Evolutionary conservation across 2,329 filamentous ascomycete genomes (phyloP).

Genomic region (Claviceps cyperi): DNA sequence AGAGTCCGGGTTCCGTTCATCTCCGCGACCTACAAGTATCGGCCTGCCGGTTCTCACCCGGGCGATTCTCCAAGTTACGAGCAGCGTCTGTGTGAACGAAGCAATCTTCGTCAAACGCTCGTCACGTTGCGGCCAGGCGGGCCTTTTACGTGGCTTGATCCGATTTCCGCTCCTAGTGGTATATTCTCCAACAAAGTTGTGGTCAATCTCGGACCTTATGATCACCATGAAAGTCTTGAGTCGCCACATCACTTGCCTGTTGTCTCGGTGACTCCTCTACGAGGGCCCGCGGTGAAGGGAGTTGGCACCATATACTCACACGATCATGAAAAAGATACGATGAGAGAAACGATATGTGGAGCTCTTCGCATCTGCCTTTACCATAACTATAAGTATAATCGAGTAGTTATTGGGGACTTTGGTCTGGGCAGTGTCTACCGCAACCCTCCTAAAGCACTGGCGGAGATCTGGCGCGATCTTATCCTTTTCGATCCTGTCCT

Average conservation of each 20-base stretch:
- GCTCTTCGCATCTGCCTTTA: conserved; percentile 57
- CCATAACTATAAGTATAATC: conserved; percentile 40
- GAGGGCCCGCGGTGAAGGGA: conserved; percentile 58
- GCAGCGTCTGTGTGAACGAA: conserved; percentile 60
- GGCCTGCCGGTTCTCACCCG: conserved; percentile 70
- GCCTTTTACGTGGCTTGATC: conserved; percentile 42
- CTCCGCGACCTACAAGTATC: conserved; percentile 61
- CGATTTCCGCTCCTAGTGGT: conserved; percentile 54
- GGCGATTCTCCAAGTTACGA: conserved; percentile 35
- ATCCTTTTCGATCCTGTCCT: conserved; percentile 49
- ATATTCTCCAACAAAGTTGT: conserved; percentile 59
- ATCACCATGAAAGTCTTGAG: conserved; percentile 45
- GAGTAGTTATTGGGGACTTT: conserved; percentile 49
- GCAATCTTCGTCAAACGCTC: conserved; percentile 56
- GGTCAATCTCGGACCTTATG: conserved; percentile 56
- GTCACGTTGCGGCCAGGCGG: conserved; percentile 41
- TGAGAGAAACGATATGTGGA: conserved; percentile 57
- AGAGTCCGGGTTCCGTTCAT: conserved; percentile 45
- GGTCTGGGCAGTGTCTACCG: conserved; percentile 48
- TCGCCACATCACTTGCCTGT: conserved; percentile 49
- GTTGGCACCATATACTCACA: conserved; percentile 58
- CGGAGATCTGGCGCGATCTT: conserved; percentile 51
- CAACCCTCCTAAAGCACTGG: conserved; percentile 51
- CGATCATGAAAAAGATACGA: conserved; percentile 53
- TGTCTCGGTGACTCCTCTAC: conserved; percentile 58